Evolutionary conservation across 129 eudicot genomes (phyloP).

Genomic region (Daucus carota): DNA sequence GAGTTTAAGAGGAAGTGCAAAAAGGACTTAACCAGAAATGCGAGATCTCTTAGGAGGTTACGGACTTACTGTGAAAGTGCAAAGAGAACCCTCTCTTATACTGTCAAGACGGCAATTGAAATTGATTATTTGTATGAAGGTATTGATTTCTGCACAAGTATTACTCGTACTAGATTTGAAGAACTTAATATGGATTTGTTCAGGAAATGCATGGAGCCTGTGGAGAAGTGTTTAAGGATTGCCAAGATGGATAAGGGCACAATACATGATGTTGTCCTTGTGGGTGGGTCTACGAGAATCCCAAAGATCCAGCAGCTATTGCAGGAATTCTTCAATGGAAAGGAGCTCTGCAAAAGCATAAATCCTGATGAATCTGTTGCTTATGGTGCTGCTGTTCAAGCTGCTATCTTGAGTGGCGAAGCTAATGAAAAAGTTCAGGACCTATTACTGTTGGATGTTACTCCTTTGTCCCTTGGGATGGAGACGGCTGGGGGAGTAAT

Average conservation of each 20-base stretch:
- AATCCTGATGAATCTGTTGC: slow-evolving; percentile 8
- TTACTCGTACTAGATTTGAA: not conserved
- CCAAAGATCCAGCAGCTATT: too few species aligned
- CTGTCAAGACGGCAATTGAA: not conserved
- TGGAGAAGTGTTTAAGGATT: not conserved
- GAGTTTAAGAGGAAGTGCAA: not conserved
- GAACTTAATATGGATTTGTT: not conserved
- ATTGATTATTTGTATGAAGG: not conserved
- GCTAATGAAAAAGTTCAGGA: not conserved
- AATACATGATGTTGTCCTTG: not conserved
- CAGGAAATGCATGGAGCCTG: not conserved
- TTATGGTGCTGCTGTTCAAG: slow-evolving; percentile 5
- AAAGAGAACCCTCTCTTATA: not conserved
- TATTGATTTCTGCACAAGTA: not conserved
- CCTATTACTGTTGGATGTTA: not conserved
- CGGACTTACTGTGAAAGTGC: not conserved
- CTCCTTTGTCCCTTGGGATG: not conserved
- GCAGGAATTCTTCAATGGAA: not conserved
- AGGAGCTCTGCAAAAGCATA: slow-evolving; percentile 7
- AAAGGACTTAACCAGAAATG: not conserved
- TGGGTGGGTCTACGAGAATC: not conserved
- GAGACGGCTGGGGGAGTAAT: not conserved
- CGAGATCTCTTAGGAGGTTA: not conserved
- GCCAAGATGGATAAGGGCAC: not conserved
- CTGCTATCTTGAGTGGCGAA: not conserved